Percentiles rank a stretch among this genome's conserved stretches.
Evolutionary conservation across 2,329 filamentous ascomycete genomes (phyloP).

Genomic region (Pseudogymnoascus sp.): DNA sequence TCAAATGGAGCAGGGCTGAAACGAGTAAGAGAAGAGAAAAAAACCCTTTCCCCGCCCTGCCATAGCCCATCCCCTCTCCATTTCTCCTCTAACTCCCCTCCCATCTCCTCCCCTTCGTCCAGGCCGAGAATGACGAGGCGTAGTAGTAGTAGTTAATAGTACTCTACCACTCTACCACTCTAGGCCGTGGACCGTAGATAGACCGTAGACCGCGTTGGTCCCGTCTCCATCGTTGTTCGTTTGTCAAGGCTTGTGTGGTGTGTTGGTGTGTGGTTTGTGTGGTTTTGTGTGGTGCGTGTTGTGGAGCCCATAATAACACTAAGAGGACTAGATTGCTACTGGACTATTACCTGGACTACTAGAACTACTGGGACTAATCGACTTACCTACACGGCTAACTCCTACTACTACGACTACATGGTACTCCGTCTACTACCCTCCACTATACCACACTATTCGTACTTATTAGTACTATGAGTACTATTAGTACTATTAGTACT

Average conservation of each 20-base stretch:
- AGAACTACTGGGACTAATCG: neutral
- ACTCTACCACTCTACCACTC: too few species aligned
- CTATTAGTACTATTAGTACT: neutral
- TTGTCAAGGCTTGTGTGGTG: neutral
- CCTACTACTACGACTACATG: neutral
- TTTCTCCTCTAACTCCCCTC: neutral
- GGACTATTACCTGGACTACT: neutral
- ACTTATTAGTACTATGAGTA: neutral
- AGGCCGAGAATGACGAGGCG: conserved; percentile 5
- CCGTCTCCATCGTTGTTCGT: neutral
- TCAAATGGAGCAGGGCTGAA: neutral
- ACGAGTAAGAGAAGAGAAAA: neutral
- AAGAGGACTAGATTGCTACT: neutral
- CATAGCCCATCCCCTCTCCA: neutral
- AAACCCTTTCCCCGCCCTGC: neutral
- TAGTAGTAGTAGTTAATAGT: neutral
- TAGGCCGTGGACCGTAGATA: neutral
- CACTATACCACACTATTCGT: neutral
- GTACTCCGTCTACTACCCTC: neutral
- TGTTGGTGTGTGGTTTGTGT: neutral
- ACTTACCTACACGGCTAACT: neutral
- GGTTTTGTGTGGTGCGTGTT: neutral
- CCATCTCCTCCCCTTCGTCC: neutral
- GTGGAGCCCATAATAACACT: neutral
- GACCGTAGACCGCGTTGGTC: neutral